Evolutionary conservation across 2,329 filamentous ascomycete genomes (phyloP).

Genomic region (Penicillium paneum): DNA sequence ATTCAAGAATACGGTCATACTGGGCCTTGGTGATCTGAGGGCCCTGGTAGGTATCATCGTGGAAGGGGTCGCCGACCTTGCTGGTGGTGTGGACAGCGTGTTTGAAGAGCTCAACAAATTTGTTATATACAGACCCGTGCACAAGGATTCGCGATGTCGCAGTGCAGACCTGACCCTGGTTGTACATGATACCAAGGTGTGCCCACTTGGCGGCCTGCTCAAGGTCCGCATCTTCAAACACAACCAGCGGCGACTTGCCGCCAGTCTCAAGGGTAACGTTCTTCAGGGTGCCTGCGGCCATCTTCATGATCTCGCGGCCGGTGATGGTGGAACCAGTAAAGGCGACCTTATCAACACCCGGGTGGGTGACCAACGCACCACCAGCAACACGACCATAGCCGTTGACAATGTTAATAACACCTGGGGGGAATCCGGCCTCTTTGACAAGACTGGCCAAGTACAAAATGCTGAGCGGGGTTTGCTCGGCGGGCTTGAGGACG

Average conservation of each 20-base stretch:
- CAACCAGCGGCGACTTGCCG: conserved; percentile 46
- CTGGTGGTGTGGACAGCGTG: conserved; percentile 31
- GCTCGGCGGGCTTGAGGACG: conserved; percentile 26
- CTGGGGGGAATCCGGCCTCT: conserved; percentile 25
- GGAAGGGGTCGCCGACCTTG: conserved; percentile 38
- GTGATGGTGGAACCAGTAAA: conserved; percentile 25
- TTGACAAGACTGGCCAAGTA: conserved; percentile 23
- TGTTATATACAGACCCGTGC: conserved; percentile 47
- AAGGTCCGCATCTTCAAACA: conserved; percentile 48
- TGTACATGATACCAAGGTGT: conserved; percentile 54
- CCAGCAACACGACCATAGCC: conserved; percentile 25
- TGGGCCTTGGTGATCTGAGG: conserved; percentile 38
- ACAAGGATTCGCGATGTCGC: conserved; percentile 64
- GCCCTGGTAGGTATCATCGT: conserved; percentile 38
- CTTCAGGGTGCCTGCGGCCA: conserved; percentile 39
- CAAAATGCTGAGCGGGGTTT: conserved; percentile 24
- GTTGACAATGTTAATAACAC: conserved; percentile 26
- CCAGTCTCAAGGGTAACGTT: conserved; percentile 50
- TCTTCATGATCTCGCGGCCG: conserved; percentile 28
- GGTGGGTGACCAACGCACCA: conserved; percentile 22
- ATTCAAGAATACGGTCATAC: conserved; percentile 58
- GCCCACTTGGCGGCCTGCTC: conserved; percentile 42
- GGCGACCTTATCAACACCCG: conserved; percentile 22
- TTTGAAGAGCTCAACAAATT: conserved; percentile 34
- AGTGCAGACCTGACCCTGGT: conserved; percentile 64